phyloP scores from a whole-genome alignment of 768 basidiomycete genomes.

The Termitomyces sp. region DNA sequence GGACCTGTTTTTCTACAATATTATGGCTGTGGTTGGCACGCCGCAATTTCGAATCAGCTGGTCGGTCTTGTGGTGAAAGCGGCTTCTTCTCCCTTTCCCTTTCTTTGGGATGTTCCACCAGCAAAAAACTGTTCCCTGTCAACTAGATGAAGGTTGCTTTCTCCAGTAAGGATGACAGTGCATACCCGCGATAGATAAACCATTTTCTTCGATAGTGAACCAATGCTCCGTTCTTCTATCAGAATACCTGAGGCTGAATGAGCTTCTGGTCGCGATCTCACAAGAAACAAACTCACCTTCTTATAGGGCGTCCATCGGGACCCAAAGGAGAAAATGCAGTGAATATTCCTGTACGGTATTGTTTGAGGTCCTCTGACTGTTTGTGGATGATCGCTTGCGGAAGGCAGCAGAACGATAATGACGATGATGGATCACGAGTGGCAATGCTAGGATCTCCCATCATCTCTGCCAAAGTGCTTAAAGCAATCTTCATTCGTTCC shows the following conservation, averaged over 20 bases:
- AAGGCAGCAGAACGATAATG: slow-evolving; percentile 65
- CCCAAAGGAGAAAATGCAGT: slow-evolving; percentile 52
- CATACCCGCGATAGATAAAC: slow-evolving; percentile 51
- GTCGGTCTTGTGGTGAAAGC: slow-evolving; percentile 15
- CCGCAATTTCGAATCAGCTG: slow-evolving; percentile 33
- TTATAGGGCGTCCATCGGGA: slow-evolving; percentile 51
- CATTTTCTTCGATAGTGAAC: slow-evolving; percentile 54
- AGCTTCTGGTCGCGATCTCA: background rate
- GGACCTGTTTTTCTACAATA: slow-evolving; percentile 41
- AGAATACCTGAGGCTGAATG: slow-evolving; percentile 41
- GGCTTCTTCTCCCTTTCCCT: slow-evolving; percentile 23
- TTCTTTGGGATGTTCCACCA: slow-evolving; percentile 13
- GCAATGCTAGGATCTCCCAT: slow-evolving; percentile 38
- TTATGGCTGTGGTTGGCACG: slow-evolving; percentile 30
- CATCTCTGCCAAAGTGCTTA: slow-evolving; percentile 49
- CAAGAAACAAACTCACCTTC: slow-evolving; percentile 41
- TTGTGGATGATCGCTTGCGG: slow-evolving; percentile 42
- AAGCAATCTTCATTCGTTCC: slow-evolving; percentile 51
- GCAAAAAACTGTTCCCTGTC: slow-evolving; percentile 13
- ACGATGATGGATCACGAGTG: slow-evolving; percentile 48
- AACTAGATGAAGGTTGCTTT: background rate
- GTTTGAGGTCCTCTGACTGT: slow-evolving; percentile 43
- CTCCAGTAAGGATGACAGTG: background rate
- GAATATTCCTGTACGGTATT: slow-evolving; percentile 38
- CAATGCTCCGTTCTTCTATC: slow-evolving; percentile 55